phyloP scores from a whole-genome alignment of 139 green algal genomes.

The Coelastrella sp. region DNA sequence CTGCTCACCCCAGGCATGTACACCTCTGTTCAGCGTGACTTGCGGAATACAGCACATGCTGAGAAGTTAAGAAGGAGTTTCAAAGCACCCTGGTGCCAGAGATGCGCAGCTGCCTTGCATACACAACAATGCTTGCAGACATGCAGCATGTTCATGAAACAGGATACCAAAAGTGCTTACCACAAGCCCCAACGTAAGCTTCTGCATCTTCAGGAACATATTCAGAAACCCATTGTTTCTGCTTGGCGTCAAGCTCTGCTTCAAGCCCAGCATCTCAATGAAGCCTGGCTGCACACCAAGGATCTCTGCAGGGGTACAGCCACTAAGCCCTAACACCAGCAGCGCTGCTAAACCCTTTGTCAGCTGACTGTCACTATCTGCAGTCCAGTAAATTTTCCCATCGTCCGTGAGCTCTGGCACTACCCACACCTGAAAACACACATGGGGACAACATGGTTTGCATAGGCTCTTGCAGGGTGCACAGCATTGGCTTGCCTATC shows the following conservation, averaged over 20 bases:
- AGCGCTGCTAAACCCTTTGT: slow-evolving; percentile 96
- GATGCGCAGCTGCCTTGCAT: too few species aligned
- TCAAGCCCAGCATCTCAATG: slow-evolving; percentile 92
- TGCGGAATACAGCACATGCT: too few species aligned
- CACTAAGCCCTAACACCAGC: slow-evolving; percentile 93
- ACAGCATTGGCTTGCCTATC: too few species aligned
- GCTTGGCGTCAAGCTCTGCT: slow-evolving; percentile 94
- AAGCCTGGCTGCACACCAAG: slow-evolving; percentile 78
- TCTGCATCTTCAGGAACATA: slow-evolving; percentile 96
- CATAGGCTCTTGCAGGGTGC: too few species aligned
- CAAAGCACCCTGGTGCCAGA: too few species aligned
- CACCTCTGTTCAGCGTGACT: too few species aligned
- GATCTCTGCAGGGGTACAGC: slow-evolving; percentile 78
- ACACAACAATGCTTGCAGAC: too few species aligned
- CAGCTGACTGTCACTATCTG: slow-evolving; percentile 96
- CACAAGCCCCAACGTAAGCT: slow-evolving; percentile 38
- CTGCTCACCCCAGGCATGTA: too few species aligned
- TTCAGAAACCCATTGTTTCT: slow-evolving; percentile 99
- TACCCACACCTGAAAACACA: slow-evolving; percentile 95
- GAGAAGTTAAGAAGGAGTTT: too few species aligned
- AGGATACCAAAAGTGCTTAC: too few species aligned
- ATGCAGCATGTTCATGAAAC: too few species aligned
- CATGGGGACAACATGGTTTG: too few species aligned
- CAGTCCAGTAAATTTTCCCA: slow-evolving; percentile 87
- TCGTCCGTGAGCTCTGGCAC: slow-evolving; percentile 68